Evolutionary conservation across 2,329 filamentous ascomycete genomes (phyloP), one percentile per base, ranked within the genome.

Genomic region (Ramichloridium luteum): DNA sequence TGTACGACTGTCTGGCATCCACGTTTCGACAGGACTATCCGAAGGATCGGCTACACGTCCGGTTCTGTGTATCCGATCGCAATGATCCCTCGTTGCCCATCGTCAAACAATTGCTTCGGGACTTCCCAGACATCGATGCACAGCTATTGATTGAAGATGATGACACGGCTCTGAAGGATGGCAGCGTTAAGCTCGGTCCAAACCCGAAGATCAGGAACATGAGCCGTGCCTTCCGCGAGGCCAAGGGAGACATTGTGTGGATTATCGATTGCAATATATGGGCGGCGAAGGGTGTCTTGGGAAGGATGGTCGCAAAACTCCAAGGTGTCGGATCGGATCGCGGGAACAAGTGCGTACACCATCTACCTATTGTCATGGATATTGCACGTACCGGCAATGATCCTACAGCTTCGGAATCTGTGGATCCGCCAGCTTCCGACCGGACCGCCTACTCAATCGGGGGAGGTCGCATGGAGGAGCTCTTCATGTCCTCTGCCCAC

Each of bases 171-270:
- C 61, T 93, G 6, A 68, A 73, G 32, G 68, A 67, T 16, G 67
- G 66, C 32, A 58, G 66, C 28, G 26, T 26, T 11, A 36, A 39
- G 14, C 67, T 96, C 35, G 92, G 92, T 0, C 90, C 90, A 1
- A 98, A 98, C 50, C 90, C 90, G n/a, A 98, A 98, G 64, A 92
- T 98, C 46, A 70, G 90, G 30, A 98, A 98, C 55, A 83, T 96
- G 67, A 94, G 86, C 54, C 73, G 84, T 26, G 86, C 84, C 2
- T 98, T 94, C 53, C 67, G 85, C 16, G 86, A 96, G 51, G 83
- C 85, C 2, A 77, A 78, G 41, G 79, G 81, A 1, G 85, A 94
- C 51, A 69, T 96, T 15, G 68, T 98, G 13, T 98, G 90, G 90
- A 77, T 94, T 30, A 71, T 93, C 13, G 90, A 98, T 59, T 94